Base-by-base conservation (phyloP, 768 basidiomycete genomes). In the Lanmaoa rubissima region DNA sequence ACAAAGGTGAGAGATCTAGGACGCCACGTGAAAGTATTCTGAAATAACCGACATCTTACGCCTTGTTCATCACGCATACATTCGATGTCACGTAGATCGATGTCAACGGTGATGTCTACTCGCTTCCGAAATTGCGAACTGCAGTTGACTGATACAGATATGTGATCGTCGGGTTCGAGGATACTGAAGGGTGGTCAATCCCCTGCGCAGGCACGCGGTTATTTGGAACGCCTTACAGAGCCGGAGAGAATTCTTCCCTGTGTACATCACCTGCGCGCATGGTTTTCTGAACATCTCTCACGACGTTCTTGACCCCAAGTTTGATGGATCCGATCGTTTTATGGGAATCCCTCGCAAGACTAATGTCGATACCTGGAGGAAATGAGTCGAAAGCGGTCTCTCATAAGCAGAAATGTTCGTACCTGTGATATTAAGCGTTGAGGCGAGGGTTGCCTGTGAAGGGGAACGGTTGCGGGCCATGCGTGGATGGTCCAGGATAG, bases 251-350 rank as follows among this genome's bases (percentile, higher is more conserved):
- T n/a, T 60, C 13, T 19, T 51, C 44, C 9, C 5, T 19, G 38
- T 60, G 51, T 12, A 1, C 8, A 0, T 16, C 39, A 11, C 40
- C 51, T 7, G 44, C 43, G 14, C 9, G 24, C n/a, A 55, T 11
- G 11, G 21, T 24, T 7, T 21, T 38, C n/a, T 24, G 14, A n/a
- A 51, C 12, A 16, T 51, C 24, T 8, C 3, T 26, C 9, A 26
- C 4, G 17, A 24, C 8, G 31, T 41, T 51, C 32, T 61, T 45
- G 44, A 26, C 54, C 34, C 1, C 19, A 21, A 57, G 24, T 7
- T 17, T 16, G 21, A 63, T 50, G 28, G 45, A 61, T 38, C 19
- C 14, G 10, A 64, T 38, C 13, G n/a, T 54, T 24, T 63, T 57
- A 1, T 1, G 4, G 24, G 62, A 64, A 31, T 36, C 39, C 21